These are phyloP conservation scores for Thalassiosira profunda DNA, from an alignment of 108 stramenopile species.

Conservation along the genomic window DNA sequence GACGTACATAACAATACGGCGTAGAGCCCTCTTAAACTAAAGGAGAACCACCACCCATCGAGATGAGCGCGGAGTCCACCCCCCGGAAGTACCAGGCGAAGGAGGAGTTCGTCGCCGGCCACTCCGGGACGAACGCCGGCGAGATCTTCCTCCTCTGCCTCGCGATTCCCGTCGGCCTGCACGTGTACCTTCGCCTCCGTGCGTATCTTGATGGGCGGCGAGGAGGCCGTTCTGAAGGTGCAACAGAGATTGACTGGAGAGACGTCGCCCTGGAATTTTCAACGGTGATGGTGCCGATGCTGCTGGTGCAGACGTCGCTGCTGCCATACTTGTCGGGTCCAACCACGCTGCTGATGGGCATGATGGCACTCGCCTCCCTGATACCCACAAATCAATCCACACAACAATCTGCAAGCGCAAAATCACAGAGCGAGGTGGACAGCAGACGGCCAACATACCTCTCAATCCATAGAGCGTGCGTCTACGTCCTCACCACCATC, in stretches of 20 bases:
- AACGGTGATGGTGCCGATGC: constrained; percentile 46
- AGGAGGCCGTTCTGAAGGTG: no score
- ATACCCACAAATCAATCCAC: not conserved
- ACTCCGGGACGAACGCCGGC: constrained; percentile 63
- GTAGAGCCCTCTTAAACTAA: no score
- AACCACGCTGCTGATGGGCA: constrained; percentile 44
- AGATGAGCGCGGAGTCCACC: no score
- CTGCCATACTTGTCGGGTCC: constrained; percentile 57
- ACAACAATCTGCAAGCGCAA: not conserved
- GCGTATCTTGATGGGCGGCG: not conserved
- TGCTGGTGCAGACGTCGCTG: constrained; percentile 79
- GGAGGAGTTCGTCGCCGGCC: constrained; percentile 89
- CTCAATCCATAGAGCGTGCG: constrained; percentile 71
- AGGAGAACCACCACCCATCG: no score
- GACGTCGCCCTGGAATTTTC: constrained; percentile 25
- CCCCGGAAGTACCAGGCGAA: constrained; percentile 63
- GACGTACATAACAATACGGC: no score
- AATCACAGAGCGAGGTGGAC: constrained; percentile 5
- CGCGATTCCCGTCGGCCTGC: constrained; percentile 64
- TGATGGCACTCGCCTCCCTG: constrained; percentile 15
- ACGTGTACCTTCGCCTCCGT: constrained; percentile 27
- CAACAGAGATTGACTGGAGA: not conserved
- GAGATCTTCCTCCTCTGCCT: constrained; percentile 76
- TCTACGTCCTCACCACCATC: constrained; percentile 83
- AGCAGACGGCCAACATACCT: constrained; percentile 47